Base-by-base conservation (phyloP, 768 basidiomycete species). In the Serendipita indica region DNA sequence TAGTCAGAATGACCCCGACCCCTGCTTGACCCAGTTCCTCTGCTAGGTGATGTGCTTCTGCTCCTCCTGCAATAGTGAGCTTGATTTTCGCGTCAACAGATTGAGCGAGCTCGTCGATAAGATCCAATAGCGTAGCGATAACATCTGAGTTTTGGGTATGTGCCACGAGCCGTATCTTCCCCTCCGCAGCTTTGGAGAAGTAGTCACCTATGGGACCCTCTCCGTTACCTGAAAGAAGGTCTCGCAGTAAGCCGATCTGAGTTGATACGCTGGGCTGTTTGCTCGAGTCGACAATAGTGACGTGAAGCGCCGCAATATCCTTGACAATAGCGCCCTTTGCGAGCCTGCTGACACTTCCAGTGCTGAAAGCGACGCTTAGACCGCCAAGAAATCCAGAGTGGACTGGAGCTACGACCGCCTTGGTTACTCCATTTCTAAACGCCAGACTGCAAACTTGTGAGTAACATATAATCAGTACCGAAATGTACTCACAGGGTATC, bases 161-260 rank as follows among this genome's bases (percentile, higher is more conserved):
- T 18, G 87, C 70, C 3, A 86, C 82, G 14, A 89, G 72, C 0
- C 82, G 79, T 3, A 82, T 66, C 34, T 73, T 62, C 2, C 83
- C 81, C 76, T 76, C 64, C 25, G 70, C 68, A 60, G 77, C 76
- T 45, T 74, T 69, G 57, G 70, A 65, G 65, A 83, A 77, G 74
- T 78, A 79, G 20, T 68, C 60, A 1, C 68, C 75, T 12, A 77
- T 61, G 28, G 76, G 75, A 3, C 73, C 72, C 60, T 72, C 62
- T 20, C 71, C 64, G 39, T 69, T 62, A 7, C 71, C 72, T 2
- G 83, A 71, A 5, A 94, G 72, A 35, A 90, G 71, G 5, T 76
- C 72, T 1, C 90, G 77, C 43, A 96, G 71, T 3, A 80, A 73
- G 13, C 83, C 83, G 61, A 94, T 82, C 63, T 90, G 81, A n/a